Conservation (phyloP, 345 rosid genomes). For the Turritis glabra region DNA sequence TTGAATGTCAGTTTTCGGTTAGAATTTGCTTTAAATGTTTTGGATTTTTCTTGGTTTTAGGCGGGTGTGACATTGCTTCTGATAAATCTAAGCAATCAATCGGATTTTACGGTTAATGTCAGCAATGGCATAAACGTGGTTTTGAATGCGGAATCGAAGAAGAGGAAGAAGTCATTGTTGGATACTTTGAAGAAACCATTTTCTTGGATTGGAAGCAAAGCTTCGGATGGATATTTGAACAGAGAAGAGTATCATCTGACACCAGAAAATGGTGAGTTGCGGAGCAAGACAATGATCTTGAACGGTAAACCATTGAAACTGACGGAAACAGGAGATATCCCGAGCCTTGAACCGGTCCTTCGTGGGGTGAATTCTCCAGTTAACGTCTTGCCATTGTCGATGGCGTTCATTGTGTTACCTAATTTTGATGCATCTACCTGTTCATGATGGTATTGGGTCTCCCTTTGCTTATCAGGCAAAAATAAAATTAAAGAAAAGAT, state of each 20-base stretch:
- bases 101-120: conserved; percentile 48
- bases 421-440: conserved; percentile 78
- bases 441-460: conserved; percentile 15
- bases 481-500: neutral
- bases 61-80: conserved; percentile 77
- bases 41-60: conserved; percentile 39
- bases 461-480: neutral
- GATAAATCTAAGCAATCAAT: conserved; percentile 77
- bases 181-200: conserved; percentile 59
- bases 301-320: conserved; percentile 72
- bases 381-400: conserved; percentile 54
- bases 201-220: conserved; percentile 61
- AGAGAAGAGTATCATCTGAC: conserved; percentile 94
- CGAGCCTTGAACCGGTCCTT: conserved; percentile 58
- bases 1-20: neutral
- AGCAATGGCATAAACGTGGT: conserved; percentile 46
- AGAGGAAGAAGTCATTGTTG: conserved; percentile 41
- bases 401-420: conserved; percentile 77
- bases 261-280: conserved; percentile 63
- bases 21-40: neutral
- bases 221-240: conserved; percentile 42
- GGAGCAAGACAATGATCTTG: conserved; percentile 68
- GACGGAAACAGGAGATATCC: conserved; percentile 54
- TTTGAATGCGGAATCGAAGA: conserved; percentile 26
- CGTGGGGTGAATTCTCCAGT: conserved; percentile 51